phyloP scores from a whole-genome alignment of 768 basidiomycete genomes.

The Coprinopsis marcescibilis region DNA sequence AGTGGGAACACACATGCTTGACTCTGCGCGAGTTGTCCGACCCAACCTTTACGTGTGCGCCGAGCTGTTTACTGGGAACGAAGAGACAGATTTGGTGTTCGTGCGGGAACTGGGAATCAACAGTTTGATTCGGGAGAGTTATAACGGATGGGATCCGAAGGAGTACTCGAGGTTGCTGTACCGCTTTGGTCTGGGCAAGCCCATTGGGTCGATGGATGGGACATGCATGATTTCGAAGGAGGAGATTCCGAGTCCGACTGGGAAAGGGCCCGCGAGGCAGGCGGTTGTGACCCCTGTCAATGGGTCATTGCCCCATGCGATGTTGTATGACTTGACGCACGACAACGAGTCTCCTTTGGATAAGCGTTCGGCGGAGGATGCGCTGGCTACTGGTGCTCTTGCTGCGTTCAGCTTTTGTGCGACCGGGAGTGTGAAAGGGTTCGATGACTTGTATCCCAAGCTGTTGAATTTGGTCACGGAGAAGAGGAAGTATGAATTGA shows the following conservation, averaged over 20 bases:
- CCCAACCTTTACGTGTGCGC: constrained; percentile 96
- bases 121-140: constrained; percentile 90
- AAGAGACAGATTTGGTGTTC: constrained; percentile 89
- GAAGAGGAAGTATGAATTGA: constrained; percentile 70
- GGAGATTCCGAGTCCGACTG: constrained; percentile 76
- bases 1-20: constrained; percentile 94
- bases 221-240: constrained; percentile 75
- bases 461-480: constrained; percentile 87
- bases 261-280: constrained; percentile 70
- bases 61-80: constrained; percentile 93
- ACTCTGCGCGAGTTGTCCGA: constrained; percentile 81
- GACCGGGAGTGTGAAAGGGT: constrained; percentile 92
- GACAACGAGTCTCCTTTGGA: constrained; percentile 91
- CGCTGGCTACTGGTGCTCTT: constrained; percentile 90
- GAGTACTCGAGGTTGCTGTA: constrained; percentile 87
- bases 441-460: constrained; percentile 96
- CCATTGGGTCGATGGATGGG: constrained; percentile 93
- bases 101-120: constrained; percentile 92
- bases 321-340: constrained; percentile 94
- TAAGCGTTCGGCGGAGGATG: constrained; percentile 92
- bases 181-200: constrained; percentile 87
- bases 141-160: constrained; percentile 85
- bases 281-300: constrained; percentile 75
- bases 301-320: constrained; percentile 86
- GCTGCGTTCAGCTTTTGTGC: constrained; percentile 86